Conservation (phyloP, 2,329 filamentous ascomycete genomes). For the Trichoderma lentiforme region DNA sequence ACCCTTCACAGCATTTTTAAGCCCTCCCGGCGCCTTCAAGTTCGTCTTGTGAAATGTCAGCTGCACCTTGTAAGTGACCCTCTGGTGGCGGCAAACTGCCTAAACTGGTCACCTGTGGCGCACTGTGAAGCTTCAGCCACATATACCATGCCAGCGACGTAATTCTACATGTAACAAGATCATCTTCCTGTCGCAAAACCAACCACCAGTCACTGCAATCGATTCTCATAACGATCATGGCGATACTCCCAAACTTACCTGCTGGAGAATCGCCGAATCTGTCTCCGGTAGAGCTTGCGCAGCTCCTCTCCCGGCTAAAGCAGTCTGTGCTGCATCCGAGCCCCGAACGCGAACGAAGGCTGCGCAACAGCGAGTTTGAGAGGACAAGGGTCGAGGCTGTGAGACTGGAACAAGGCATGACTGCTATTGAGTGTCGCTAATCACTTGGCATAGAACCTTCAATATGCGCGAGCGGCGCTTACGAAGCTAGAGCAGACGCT, state of each 20-base stretch:
- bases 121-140: constrained; percentile 27
- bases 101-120: constrained; percentile 25
- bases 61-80: background rate
- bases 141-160: constrained; percentile 10
- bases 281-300: constrained; percentile 51
- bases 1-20: background rate
- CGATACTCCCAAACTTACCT: background rate
- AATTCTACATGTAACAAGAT: constrained; percentile 9
- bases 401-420: constrained; percentile 35
- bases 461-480: constrained; percentile 66
- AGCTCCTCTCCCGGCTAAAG: constrained; percentile 64
- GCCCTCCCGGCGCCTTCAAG: background rate
- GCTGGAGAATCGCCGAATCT: constrained; percentile 26
- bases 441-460: constrained; percentile 55
- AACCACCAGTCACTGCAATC: background rate
- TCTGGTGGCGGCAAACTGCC: background rate
- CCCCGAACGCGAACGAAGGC: constrained; percentile 53
- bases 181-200: constrained; percentile 1
- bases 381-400: constrained; percentile 44
- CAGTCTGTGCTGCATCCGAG: constrained; percentile 61
- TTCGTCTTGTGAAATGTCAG: background rate
- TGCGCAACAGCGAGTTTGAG: constrained; percentile 64
- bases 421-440: background rate
- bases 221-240: background rate
- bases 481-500: constrained; percentile 69